Conservation (phyloP, 306 rosid genomes). For the Spatholobus suberectus region DNA sequence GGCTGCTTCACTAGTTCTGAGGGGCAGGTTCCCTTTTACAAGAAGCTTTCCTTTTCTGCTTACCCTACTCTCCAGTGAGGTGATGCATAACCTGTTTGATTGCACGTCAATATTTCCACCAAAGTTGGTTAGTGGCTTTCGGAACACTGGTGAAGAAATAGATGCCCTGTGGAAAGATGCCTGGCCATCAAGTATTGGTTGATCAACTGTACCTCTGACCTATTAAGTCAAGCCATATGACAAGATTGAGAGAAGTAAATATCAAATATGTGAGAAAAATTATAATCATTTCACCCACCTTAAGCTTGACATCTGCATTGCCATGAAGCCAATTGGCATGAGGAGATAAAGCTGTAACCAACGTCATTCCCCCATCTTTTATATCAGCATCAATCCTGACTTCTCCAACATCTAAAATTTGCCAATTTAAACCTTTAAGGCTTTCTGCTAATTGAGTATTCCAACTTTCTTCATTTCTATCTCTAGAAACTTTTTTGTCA, state of each 20-base stretch:
- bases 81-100: slow-evolving; percentile 92
- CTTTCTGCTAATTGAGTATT: slow-evolving; percentile 87
- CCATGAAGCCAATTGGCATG: slow-evolving; percentile 97
- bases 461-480: slow-evolving; percentile 92
- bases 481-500: slow-evolving; percentile 78
- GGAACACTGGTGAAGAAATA: slow-evolving; percentile 86
- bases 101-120: slow-evolving; percentile 89
- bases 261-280: slow-evolving; percentile 33
- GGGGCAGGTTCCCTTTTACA: slow-evolving; percentile 93
- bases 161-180: slow-evolving; percentile 96
- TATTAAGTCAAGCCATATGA: slow-evolving; percentile 47
- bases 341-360: slow-evolving; percentile 91
- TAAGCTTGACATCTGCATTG: slow-evolving; percentile 86
- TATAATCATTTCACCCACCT: slow-evolving; percentile 61
- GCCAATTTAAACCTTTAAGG: slow-evolving; percentile 95
- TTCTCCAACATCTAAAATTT: slow-evolving; percentile 89
- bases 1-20: slow-evolving; percentile 87
- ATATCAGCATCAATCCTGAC: slow-evolving; percentile 95
- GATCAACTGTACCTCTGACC: slow-evolving; percentile 94
- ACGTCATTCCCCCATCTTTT: slow-evolving; percentile 96
- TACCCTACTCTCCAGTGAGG: slow-evolving; percentile 87
- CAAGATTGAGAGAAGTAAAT: slow-evolving; percentile 28
- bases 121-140: slow-evolving; percentile 85
- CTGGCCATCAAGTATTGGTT: slow-evolving; percentile 85
- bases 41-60: slow-evolving; percentile 91